Conservation (phyloP, 2,329 filamentous ascomycete species). For the Colletotrichum musae region DNA sequence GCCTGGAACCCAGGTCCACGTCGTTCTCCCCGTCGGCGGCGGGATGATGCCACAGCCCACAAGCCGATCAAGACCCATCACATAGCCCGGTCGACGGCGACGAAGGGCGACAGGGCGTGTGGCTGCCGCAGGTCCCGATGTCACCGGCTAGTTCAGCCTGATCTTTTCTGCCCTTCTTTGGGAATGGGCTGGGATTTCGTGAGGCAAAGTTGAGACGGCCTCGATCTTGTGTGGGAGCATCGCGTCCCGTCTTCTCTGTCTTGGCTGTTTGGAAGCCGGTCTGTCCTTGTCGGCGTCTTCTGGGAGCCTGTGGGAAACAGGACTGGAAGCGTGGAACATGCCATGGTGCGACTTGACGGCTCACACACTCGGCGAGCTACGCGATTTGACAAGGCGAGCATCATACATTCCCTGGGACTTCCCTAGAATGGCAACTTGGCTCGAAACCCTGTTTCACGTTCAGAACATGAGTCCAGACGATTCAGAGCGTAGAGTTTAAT, state of each 20-base stretch:
- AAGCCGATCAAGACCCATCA: not conserved
- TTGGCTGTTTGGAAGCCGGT: not conserved
- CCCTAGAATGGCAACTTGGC: slow-evolving; percentile 15
- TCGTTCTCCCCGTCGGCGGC: no score
- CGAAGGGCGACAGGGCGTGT: not conserved
- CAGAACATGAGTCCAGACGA: slow-evolving; percentile 18
- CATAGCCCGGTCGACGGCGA: not conserved
- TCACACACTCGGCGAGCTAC: not conserved
- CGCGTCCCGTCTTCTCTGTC: not conserved
- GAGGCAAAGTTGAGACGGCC: slow-evolving; percentile 39
- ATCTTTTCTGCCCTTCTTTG: not conserved
- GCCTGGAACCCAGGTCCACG: not conserved
- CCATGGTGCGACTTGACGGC: slow-evolving; percentile 4
- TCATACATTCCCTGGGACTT: not conserved
- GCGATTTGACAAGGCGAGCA: slow-evolving; percentile 14
- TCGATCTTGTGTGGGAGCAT: slow-evolving; percentile 15
- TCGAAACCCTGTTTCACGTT: slow-evolving; percentile 23
- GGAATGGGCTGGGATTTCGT: slow-evolving; percentile 15
- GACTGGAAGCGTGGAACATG: slow-evolving; percentile 1
- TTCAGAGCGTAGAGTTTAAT: slow-evolving; percentile 13
- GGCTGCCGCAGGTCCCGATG: slow-evolving; percentile 26
- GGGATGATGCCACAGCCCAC: not conserved
- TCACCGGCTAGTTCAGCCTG: slow-evolving; percentile 7
- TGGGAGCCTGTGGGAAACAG: not conserved
- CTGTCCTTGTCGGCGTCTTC: not conserved